Conservation (phyloP, 179 eudicot genomes). For the Heliamphora pulchella region DNA sequence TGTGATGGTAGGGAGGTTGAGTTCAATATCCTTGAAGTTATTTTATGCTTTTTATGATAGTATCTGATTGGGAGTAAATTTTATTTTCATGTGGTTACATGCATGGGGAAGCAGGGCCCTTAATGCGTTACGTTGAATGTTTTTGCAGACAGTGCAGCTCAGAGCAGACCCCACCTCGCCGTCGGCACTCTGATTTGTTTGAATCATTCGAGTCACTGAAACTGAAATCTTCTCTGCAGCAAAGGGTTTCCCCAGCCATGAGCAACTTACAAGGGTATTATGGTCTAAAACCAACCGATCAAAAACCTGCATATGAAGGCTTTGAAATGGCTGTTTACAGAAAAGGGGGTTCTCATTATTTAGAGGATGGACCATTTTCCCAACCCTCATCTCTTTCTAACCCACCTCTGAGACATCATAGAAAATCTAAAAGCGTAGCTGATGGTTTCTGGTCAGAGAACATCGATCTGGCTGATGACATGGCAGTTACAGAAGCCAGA, state of each 20-base stretch:
- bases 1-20: neutral
- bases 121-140: conserved; percentile 2
- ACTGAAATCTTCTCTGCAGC: conserved; percentile 44
- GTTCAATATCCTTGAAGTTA: neutral
- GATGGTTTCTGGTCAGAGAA: conserved; percentile 50
- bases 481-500: conserved; percentile 22
- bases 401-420: conserved; percentile 53
- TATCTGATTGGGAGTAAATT: neutral
- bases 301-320: conserved; percentile 42
- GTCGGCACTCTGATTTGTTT: conserved; percentile 51
- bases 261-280: conserved; percentile 70
- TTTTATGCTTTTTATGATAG: neutral
- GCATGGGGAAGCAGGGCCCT: neutral
- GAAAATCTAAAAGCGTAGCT: conserved; percentile 69
- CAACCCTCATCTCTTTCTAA: conserved; percentile 31
- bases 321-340: conserved; percentile 68
- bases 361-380: conserved; percentile 39
- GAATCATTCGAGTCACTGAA: conserved; percentile 63
- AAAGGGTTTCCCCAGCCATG: conserved; percentile 71
- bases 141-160: conserved; percentile 50
- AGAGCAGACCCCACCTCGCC: conserved; percentile 48
- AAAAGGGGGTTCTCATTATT: conserved; percentile 38
- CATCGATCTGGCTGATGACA: conserved; percentile 28
- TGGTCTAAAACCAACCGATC: conserved; percentile 41
- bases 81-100: neutral